A percentile compares a stretch with the other conserved stretches of the same genome.
phyloP scores from a whole-genome alignment of 2,329 filamentous ascomycete genomes.

The Apiospora hydei region DNA sequence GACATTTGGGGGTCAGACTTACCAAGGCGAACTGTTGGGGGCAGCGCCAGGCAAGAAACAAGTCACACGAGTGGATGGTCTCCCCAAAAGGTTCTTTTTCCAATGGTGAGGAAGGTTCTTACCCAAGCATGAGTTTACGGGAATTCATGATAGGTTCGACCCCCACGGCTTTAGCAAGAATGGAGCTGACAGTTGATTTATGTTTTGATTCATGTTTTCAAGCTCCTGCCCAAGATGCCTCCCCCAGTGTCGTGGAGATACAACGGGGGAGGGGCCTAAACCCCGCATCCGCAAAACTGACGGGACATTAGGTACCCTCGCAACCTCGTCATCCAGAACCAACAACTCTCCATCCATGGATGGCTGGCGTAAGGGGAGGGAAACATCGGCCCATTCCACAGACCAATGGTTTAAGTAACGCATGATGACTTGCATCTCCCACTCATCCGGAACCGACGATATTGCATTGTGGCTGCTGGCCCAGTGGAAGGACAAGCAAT shows the following conservation, averaged over 20 bases:
- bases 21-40: not conserved
- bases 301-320: not conserved
- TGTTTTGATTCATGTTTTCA: not conserved
- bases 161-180: not conserved
- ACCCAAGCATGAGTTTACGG: not conserved
- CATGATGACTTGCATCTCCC: slow-evolving; percentile 20
- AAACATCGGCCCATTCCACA: slow-evolving; percentile 7
- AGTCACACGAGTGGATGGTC: not conserved
- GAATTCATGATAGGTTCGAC: not conserved
- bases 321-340: not conserved
- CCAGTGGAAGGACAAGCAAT: not conserved
- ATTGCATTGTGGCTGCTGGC: not conserved
- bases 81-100: not conserved
- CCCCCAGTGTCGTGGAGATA: not conserved
- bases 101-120: not conserved
- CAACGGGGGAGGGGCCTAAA: not conserved
- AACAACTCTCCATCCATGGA: not conserved
- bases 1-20: not conserved
- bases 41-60: not conserved
- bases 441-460: slow-evolving; percentile 12
- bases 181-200: not conserved
- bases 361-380: not conserved
- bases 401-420: slow-evolving; percentile 7
- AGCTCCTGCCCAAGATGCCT: not conserved
- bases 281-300: not conserved